Conservation (phyloP, 805 yeast species). For the Schwanniomyces sp. region DNA sequence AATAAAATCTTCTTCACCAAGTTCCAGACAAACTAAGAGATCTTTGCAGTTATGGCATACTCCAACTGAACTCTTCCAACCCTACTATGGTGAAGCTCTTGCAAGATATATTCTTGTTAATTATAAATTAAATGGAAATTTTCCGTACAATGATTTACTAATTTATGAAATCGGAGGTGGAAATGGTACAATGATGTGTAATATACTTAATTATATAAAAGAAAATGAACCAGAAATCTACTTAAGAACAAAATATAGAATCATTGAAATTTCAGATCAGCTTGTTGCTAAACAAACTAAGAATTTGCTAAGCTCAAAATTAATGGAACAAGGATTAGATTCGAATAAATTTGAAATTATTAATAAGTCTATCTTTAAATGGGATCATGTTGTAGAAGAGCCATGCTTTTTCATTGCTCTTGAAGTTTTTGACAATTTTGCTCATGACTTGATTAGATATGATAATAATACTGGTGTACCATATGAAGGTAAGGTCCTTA, state of each 20-base stretch:
- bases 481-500: slow-evolving; percentile 72
- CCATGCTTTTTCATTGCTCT: slow-evolving; percentile 78
- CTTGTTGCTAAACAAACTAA: slow-evolving; percentile 57
- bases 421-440: slow-evolving; percentile 81
- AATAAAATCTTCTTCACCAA: slow-evolving; percentile 11
- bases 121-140: slow-evolving; percentile 60
- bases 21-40: slow-evolving; percentile 22
- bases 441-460: slow-evolving; percentile 79
- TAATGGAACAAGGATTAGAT: slow-evolving; percentile 47
- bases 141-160: slow-evolving; percentile 68
- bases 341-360: slow-evolving; percentile 58
- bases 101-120: slow-evolving; percentile 77
- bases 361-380: slow-evolving; percentile 74
- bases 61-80: slow-evolving; percentile 83
- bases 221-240: slow-evolving; percentile 73
- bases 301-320: slow-evolving; percentile 33
- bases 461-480: slow-evolving; percentile 68
- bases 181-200: slow-evolving; percentile 81
- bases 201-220: slow-evolving; percentile 65
- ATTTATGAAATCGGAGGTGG: slow-evolving; percentile 92
- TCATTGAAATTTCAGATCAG: slow-evolving; percentile 68
- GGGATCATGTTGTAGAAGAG: slow-evolving; percentile 58
- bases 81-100: slow-evolving; percentile 81
- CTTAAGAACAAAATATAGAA: slow-evolving; percentile 61
- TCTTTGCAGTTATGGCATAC: slow-evolving; percentile 83